These are phyloP conservation scores for Kalaharituber pfeilii DNA, from an alignment of 2,329 filamentous ascomycete genomes.

Conservation along the genomic window DNA sequence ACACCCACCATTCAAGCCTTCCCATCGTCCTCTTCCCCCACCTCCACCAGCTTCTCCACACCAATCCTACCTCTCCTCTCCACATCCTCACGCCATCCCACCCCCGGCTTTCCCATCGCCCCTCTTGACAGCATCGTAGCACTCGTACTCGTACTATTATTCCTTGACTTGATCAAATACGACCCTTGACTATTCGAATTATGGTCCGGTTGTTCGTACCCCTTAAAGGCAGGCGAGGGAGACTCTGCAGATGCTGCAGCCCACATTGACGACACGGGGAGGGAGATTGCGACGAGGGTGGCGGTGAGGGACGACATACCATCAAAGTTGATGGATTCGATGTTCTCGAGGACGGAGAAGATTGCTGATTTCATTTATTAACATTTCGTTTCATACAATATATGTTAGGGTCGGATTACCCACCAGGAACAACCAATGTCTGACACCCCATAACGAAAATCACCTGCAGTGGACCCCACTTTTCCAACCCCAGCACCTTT, in stretches of 20 bases:
- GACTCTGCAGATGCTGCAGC: constrained; percentile 27
- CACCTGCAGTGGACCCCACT: constrained; percentile 48
- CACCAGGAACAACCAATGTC: constrained; percentile 48
- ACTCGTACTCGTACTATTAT: neutral
- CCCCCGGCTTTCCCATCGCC: neutral
- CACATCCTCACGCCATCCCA: neutral
- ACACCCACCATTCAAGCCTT: too few species aligned
- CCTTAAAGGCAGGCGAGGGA: neutral
- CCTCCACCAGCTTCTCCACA: neutral
- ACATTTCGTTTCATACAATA: too few species aligned
- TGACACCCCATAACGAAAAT: constrained; percentile 52
- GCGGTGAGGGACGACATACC: constrained; percentile 39
- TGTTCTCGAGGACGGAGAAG: constrained; percentile 42
- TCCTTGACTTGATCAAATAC: neutral
- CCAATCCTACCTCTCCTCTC: neutral
- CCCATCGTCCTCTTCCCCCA: too few species aligned
- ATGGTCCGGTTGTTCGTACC: too few species aligned
- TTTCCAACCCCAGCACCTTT: constrained; percentile 38
- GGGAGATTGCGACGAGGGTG: constrained; percentile 43
- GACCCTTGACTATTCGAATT: neutral
- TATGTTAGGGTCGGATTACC: too few species aligned
- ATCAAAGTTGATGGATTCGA: constrained; percentile 29
- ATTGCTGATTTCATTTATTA: constrained; percentile 33
- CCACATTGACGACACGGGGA: constrained; percentile 52
- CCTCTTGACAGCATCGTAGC: neutral